A percentile compares a stretch with the other conserved stretches of the same genome.
These are phyloP conservation scores for Pseudogymnoascus sp. DNA, from an alignment of 2,329 filamentous ascomycete genomes.

Conservation along the genomic window DNA sequence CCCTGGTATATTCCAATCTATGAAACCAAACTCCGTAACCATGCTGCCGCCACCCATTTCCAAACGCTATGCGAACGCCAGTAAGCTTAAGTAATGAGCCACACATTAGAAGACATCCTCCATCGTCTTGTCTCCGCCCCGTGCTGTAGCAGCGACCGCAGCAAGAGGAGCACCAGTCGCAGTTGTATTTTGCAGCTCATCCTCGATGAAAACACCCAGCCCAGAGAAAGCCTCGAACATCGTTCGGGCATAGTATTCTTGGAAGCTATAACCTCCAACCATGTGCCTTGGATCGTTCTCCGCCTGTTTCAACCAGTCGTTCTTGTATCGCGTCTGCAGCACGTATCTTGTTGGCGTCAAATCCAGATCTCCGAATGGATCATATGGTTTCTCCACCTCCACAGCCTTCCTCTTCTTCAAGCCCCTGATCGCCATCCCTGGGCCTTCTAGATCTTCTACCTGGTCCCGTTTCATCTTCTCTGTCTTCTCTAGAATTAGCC, in stretches of 20 bases:
- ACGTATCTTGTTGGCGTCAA: conserved; percentile 63
- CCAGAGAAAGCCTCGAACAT: conserved; percentile 87
- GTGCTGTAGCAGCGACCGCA: conserved; percentile 27
- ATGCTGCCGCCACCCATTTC: conserved; percentile 5
- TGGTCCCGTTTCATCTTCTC: conserved; percentile 37
- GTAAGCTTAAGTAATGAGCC: neutral
- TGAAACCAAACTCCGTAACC: conserved; percentile 4
- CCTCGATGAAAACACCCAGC: conserved; percentile 75
- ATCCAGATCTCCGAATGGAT: conserved; percentile 73
- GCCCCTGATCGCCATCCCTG: conserved; percentile 62
- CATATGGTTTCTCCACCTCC: conserved; percentile 67
- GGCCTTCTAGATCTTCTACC: conserved; percentile 14
- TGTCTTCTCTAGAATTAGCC: conserved; percentile 64
- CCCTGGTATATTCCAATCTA: conserved; percentile 2
- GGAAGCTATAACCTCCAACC: conserved; percentile 75
- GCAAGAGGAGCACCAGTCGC: conserved; percentile 30
- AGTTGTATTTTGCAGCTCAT: conserved; percentile 42
- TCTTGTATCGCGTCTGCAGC: conserved; percentile 62
- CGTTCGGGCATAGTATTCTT: conserved; percentile 72
- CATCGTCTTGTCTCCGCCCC: conserved; percentile 37
- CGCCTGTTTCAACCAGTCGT: conserved; percentile 61
- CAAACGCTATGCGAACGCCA: conserved; percentile 2
- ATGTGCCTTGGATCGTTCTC: conserved; percentile 57
- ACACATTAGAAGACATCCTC: conserved; percentile 37
- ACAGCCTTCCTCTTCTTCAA: conserved; percentile 58